Conservation (phyloP, 2,329 filamentous ascomycete genomes). For the Cercospora brassicicola region DNA sequence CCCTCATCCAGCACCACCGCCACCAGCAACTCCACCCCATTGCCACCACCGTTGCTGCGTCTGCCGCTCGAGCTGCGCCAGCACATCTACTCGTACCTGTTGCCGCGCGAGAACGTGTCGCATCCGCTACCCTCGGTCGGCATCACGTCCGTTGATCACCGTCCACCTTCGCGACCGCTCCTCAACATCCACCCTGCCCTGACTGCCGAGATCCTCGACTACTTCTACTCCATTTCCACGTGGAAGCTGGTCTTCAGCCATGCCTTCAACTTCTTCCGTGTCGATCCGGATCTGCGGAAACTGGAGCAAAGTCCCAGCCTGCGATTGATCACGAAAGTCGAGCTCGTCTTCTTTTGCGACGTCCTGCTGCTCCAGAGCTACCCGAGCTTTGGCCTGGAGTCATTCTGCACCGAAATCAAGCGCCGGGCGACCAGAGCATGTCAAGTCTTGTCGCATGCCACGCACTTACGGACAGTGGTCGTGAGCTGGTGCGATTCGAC, state of each 20-base stretch:
- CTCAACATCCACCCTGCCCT: constrained; percentile 34
- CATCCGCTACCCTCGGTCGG: constrained; percentile 37
- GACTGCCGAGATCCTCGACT: constrained; percentile 34
- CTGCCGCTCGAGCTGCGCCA: constrained; percentile 49
- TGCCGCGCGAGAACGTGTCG: constrained; percentile 32
- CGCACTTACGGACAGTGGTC: constrained; percentile 28
- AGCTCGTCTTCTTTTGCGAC: constrained; percentile 40
- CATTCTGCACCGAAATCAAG: constrained; percentile 37
- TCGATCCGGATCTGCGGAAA: constrained; percentile 36
- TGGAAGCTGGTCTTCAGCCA: constrained; percentile 40
- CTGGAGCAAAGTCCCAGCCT: constrained; percentile 30
- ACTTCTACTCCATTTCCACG: constrained; percentile 37
- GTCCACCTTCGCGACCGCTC: constrained; percentile 29
- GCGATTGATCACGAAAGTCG: constrained; percentile 32
- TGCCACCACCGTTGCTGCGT: constrained; percentile 31
- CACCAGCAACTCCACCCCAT: background rate
- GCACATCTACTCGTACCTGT: constrained; percentile 44
- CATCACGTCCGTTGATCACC: constrained; percentile 39
- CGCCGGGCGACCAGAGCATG: constrained; percentile 33
- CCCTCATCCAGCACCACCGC: background rate
- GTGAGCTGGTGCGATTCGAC: constrained; percentile 40
- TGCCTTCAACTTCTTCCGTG: constrained; percentile 42
- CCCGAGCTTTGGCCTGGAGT: constrained; percentile 34
- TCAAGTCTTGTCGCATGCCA: constrained; percentile 32
- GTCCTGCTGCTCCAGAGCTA: constrained; percentile 36